These are phyloP conservation scores for Pulveroboletus ravenelii DNA, from an alignment of 768 basidiomycete species.

Conservation along the genomic window DNA sequence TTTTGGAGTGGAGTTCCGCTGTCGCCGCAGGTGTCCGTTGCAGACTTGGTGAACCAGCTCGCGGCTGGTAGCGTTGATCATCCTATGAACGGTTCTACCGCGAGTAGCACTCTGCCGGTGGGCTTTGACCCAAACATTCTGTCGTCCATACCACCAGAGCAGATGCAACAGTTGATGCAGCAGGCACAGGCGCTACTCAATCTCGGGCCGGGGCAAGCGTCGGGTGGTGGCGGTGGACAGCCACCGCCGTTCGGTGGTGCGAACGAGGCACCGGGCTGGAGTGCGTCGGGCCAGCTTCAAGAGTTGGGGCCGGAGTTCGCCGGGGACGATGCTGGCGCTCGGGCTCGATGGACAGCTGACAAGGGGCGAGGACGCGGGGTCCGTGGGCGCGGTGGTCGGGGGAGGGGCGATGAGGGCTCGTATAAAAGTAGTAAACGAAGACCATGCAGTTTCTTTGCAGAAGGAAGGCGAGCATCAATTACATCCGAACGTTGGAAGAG, in stretches of 20 bases:
- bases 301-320: conserved; percentile 43
- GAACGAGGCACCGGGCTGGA: conserved; percentile 37
- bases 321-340: conserved; percentile 42
- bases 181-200: conserved; percentile 34
- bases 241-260: conserved; percentile 33
- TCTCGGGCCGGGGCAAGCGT: conserved; percentile 26
- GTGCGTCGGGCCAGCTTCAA: conserved; percentile 36
- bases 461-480: conserved; percentile 85
- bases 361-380: conserved; percentile 53
- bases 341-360: conserved; percentile 42
- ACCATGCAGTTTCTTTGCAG: conserved; percentile 86
- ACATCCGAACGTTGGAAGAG: conserved; percentile 24
- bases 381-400: conserved; percentile 55
- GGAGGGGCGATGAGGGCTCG: conserved; percentile 51
- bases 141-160: conserved; percentile 49
- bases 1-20: conserved; percentile 52
- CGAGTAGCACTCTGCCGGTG: conserved; percentile 27
- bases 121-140: conserved; percentile 42
- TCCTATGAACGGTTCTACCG: conserved; percentile 34
- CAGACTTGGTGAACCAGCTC: conserved; percentile 66
- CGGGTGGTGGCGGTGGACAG: conserved; percentile 30
- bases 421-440: conserved; percentile 80
- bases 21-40: conserved; percentile 45
- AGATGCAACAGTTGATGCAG: conserved; percentile 58
- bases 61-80: conserved; percentile 42